These are phyloP conservation scores for Lasiosphaeria ovina DNA, from an alignment of 495 filamentous ascomycete species.

Conservation along the genomic window DNA sequence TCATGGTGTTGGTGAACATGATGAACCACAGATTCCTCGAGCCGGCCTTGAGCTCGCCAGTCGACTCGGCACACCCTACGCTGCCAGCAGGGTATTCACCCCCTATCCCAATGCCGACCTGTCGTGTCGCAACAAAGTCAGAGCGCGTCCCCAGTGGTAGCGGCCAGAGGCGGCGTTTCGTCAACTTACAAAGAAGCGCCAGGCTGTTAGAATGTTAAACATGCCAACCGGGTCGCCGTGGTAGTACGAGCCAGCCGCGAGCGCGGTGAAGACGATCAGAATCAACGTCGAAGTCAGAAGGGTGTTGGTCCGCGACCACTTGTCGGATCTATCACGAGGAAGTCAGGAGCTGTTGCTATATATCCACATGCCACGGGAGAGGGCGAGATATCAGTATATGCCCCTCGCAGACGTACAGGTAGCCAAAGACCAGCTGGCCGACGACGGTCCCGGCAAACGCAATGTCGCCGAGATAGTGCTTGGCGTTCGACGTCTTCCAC, in stretches of 20 bases:
- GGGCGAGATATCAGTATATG: not conserved
- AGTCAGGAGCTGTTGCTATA: not conserved
- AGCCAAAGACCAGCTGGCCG: constrained; percentile 81
- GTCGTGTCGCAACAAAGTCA: constrained; percentile 12
- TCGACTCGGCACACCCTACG: constrained; percentile 80
- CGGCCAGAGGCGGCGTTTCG: constrained; percentile 42
- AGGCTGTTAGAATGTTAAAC: constrained; percentile 80
- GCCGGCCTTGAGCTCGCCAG: constrained; percentile 76
- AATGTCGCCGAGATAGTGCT: constrained; percentile 70
- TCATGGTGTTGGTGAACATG: constrained; percentile 87
- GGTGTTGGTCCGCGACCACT: constrained; percentile 79
- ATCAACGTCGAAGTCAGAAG: constrained; percentile 78
- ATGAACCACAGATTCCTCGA: constrained; percentile 88
- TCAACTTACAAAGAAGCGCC: constrained; percentile 74
- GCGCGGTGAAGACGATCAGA: constrained; percentile 79
- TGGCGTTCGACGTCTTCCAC: constrained; percentile 64
- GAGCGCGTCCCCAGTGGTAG: not conserved
- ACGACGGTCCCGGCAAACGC: constrained; percentile 88
- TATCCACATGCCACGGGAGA: too few species aligned
- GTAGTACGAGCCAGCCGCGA: constrained; percentile 74
- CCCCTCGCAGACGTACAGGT: constrained; percentile 39
- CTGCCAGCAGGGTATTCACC: constrained; percentile 88
- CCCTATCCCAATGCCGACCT: constrained; percentile 57
- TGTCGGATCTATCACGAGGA: constrained; percentile 52
- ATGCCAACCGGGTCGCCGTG: constrained; percentile 63